Conservation (phyloP, 169 alveolate genomes). For the Cryptosporidium ubiquitum region DNA sequence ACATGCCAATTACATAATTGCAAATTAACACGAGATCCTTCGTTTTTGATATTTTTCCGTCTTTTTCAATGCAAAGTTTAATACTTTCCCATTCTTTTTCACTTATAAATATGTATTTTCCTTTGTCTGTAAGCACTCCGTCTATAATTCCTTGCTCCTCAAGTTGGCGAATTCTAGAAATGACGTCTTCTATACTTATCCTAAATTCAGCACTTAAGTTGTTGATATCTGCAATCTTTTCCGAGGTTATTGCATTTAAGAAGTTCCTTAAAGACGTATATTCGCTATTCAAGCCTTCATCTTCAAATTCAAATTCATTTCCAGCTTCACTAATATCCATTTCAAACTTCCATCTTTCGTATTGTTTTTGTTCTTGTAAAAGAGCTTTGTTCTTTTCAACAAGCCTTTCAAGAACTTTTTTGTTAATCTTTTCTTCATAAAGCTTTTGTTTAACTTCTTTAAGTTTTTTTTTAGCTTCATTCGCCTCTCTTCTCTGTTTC, state of each 20-base stretch:
- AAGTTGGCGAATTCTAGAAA: constrained; percentile 18
- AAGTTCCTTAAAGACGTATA: background rate
- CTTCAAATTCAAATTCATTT: constrained; percentile 15
- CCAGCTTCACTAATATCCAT: constrained; percentile 18
- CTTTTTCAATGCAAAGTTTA: background rate
- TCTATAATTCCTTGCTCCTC: constrained; percentile 36
- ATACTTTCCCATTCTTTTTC: constrained; percentile 28
- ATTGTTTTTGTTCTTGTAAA: background rate
- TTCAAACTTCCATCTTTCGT: constrained; percentile 21
- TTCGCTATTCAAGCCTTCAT: constrained; percentile 5
- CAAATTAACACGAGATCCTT: constrained; percentile 6
- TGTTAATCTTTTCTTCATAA: constrained; percentile 20
- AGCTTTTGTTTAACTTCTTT: constrained; percentile 21
- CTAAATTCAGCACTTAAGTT: constrained; percentile 21
- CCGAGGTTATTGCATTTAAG: background rate
- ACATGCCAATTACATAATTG: constrained; percentile 6
- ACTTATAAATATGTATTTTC: constrained; percentile 24
- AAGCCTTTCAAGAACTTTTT: constrained; percentile 6
- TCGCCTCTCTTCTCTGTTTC: constrained; percentile 20
- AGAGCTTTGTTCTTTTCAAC: background rate
- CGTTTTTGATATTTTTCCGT: constrained; percentile 21
- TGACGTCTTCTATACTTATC: constrained; percentile 11
- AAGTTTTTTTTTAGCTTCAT: constrained; percentile 15
- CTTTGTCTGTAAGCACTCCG: constrained; percentile 35
- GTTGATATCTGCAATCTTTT: background rate